These are phyloP conservation scores for Zalaria obscura DNA, from an alignment of 2,329 filamentous ascomycete genomes.

Conservation along the genomic window DNA sequence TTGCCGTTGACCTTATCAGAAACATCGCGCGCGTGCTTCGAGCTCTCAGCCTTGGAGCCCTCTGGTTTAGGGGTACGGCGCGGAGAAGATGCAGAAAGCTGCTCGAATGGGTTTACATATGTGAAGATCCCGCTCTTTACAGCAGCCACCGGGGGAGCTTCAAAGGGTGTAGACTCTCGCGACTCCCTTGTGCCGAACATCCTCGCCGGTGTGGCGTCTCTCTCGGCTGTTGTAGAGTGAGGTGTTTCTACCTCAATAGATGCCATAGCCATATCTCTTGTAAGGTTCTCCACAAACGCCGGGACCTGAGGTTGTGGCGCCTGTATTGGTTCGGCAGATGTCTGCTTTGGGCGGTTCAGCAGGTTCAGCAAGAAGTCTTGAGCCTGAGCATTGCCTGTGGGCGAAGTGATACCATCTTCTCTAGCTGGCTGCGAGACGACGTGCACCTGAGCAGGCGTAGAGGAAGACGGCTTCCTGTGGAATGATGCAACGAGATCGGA, in stretches of 20 bases:
- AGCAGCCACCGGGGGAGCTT: conserved; percentile 19
- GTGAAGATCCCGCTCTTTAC: conserved; percentile 42
- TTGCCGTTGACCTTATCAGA: conserved; percentile 16
- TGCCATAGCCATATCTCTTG: conserved; percentile 30
- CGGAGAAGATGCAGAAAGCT: conserved; percentile 49
- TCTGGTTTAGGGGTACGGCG: conserved; percentile 40
- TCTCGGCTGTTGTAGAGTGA: conserved; percentile 6
- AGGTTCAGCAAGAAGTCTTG: conserved; percentile 78
- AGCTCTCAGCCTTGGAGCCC: conserved; percentile 28
- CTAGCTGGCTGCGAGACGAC: conserved; percentile 1
- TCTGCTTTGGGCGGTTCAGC: conserved; percentile 56
- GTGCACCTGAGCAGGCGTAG: conserved; percentile 16
- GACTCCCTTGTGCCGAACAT: conserved; percentile 15
- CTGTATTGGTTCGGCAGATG: conserved; percentile 11
- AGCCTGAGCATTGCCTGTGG: conserved; percentile 57
- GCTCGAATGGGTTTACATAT: conserved; percentile 60
- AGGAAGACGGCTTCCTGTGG: conserved; percentile 28
- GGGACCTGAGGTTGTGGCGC: conserved; percentile 19
- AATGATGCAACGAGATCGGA: conserved; percentile 44
- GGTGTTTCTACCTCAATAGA: conserved; percentile 22
- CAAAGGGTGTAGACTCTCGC: conserved; percentile 21
- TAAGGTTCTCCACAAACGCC: conserved; percentile 28
- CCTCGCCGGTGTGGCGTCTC: conserved; percentile 14
- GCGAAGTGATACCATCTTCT: conserved; percentile 9
- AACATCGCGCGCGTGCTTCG: conserved; percentile 29